Percentiles rank a stretch among this genome's conserved stretches.
Conservation (phyloP, 129 eudicot species). For the Daucus carota region DNA sequence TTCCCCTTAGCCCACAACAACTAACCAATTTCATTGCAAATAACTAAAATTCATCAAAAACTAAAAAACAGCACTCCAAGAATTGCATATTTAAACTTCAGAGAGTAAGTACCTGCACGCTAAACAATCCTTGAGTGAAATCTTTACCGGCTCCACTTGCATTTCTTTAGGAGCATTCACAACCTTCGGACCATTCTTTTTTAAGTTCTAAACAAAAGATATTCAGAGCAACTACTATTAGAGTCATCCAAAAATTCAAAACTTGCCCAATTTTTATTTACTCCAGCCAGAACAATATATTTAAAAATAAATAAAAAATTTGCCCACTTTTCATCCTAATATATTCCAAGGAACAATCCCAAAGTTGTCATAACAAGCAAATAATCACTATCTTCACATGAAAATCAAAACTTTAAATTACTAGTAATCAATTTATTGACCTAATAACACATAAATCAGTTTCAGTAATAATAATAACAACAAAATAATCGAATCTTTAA, state of each 20-base stretch:
- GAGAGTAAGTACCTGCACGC: slow-evolving; percentile 79
- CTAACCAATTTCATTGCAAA: background rate
- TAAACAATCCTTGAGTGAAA: slow-evolving; percentile 94
- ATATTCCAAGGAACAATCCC: background rate
- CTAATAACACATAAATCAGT: no score
- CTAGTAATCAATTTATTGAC: no score
- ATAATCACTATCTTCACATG: background rate
- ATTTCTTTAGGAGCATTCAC: slow-evolving; percentile 30
- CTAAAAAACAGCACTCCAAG: background rate
- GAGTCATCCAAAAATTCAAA: background rate
- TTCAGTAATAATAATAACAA: no score
- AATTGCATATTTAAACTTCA: background rate
- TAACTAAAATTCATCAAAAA: background rate
- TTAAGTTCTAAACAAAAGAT: background rate
- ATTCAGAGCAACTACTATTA: background rate
- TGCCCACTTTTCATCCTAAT: no score
- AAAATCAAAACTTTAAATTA: no score
- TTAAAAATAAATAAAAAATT: background rate
- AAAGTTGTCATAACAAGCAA: background rate
- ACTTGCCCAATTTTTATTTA: background rate
- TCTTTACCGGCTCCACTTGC: slow-evolving; percentile 71
- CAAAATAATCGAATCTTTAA: background rate
- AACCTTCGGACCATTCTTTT: slow-evolving; percentile 35
- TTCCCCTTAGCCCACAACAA: background rate
- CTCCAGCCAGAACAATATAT: no score